Base-by-base conservation (phyloP, 2,329 filamentous ascomycete genomes). In the Trichoderma sp. region DNA sequence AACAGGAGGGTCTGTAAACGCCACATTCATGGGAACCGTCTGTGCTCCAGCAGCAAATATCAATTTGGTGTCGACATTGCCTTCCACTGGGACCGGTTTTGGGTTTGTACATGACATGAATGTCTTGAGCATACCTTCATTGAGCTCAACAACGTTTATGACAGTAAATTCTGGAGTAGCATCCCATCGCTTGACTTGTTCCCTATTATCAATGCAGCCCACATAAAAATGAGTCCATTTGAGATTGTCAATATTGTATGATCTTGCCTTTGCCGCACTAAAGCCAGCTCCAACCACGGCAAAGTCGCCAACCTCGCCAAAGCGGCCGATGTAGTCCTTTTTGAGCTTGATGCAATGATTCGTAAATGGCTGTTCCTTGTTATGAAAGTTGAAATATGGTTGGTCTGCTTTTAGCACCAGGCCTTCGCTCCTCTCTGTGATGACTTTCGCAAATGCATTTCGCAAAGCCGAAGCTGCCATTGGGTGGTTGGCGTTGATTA, bases 271-370 rank as follows among this genome's bases (percentile, higher is more conserved):
- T 61, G 84, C 81, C 3, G 90, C 81, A 72, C 93, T 87, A 73
- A 91, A 94, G 21, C 88, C 88, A 6, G 88, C 94, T 0, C 92
- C 94, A 3, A 97, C 82, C 1, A 95, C 85, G 2, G 91, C 90
- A 76, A 97, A 92, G 77, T 97, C 94, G 11, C 92, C 92, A 35
- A 93, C 88, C 70, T 96, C 94, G 0, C 93, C 93, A 76, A 95
- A 88, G 3, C 88, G 88, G 31, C 86, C 84, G 47, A 97, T 80
- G 74, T 96, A 97, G 75, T 96, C 92, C 75, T 93, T 93, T 79
- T 97, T 97, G 53, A 97, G 79, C 79, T 97, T 97, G 75, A 97
- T 92, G 76, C 89, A 91, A 68, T 81, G 83, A 16, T 82, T 82
- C 3, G 78, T 76, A 70, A 81, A 82, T 35, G 83, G 71, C 73